Evolutionary conservation across 2,329 filamentous ascomycete genomes (phyloP).

Genomic region (Daldinia eschscholtzii): DNA sequence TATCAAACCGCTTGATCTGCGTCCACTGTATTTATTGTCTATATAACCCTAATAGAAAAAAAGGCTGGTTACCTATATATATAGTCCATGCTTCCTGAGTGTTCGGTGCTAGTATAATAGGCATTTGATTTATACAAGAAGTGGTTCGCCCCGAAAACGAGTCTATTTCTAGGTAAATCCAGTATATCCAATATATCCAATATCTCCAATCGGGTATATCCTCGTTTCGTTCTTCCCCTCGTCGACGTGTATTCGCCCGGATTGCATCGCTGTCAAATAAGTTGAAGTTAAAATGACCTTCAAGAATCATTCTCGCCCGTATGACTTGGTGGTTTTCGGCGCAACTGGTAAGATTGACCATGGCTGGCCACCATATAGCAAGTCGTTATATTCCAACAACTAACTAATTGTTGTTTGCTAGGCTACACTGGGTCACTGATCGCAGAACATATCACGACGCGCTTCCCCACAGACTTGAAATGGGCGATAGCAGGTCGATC

Average conservation of each 20-base stretch:
- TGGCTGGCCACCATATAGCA: slow-evolving; percentile 13
- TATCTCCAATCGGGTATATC: background rate
- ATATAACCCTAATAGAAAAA: slow-evolving; percentile 29
- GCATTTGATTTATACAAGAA: background rate
- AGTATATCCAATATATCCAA: background rate
- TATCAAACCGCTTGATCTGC: slow-evolving; percentile 39
- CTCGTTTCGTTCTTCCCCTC: background rate
- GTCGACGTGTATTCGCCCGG: background rate
- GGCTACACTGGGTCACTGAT: slow-evolving; percentile 52
- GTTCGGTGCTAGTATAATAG: slow-evolving; percentile 13
- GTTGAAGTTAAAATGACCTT: slow-evolving; percentile 56
- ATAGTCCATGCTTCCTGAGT: slow-evolving; percentile 13
- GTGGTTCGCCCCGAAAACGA: background rate
- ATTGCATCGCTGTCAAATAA: slow-evolving; percentile 1
- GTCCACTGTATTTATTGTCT: slow-evolving; percentile 3
- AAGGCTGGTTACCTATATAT: slow-evolving; percentile 5
- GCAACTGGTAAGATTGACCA: slow-evolving; percentile 62
- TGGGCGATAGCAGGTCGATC: slow-evolving; percentile 55
- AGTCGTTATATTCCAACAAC: slow-evolving; percentile 10
- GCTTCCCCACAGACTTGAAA: slow-evolving; percentile 49
- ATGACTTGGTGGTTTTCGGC: slow-evolving; percentile 70
- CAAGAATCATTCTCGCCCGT: slow-evolving; percentile 65
- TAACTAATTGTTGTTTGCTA: slow-evolving; percentile 35
- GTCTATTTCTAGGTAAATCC: background rate
- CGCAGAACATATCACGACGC: slow-evolving; percentile 51